Conservation (phyloP, 192 early-diverging fungal species). For the Backusella psychrophila region DNA sequence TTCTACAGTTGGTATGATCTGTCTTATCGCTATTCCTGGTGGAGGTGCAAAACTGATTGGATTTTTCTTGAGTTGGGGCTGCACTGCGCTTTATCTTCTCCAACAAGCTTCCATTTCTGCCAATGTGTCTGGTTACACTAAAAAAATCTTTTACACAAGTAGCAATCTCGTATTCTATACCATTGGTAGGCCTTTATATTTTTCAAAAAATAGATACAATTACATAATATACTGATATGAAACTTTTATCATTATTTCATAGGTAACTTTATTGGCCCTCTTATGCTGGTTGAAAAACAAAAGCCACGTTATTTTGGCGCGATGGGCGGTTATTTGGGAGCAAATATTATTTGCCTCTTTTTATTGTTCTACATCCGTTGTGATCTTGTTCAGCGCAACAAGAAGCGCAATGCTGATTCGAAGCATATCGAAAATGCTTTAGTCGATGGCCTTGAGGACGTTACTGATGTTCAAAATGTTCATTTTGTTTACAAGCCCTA, state of each 20-base stretch:
- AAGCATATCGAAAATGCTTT: background rate
- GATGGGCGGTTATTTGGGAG: conserved; percentile 13
- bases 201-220: background rate
- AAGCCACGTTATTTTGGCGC: conserved; percentile 21
- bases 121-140: conserved; percentile 29
- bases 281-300: conserved; percentile 5
- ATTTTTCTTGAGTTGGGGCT: conserved; percentile 16
- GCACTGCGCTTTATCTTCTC: conserved; percentile 5
- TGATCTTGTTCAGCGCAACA: conserved; percentile 7
- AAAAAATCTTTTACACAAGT: conserved; percentile 24
- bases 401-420: background rate
- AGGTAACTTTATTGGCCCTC: conserved; percentile 21
- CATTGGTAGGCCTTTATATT: conserved; percentile 8
- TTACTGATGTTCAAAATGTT: conserved; percentile 1
- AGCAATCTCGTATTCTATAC: conserved; percentile 7
- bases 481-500: conserved; percentile 13
- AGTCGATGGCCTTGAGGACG: background rate
- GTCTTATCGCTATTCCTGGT: background rate
- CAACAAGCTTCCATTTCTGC: background rate
- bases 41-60: background rate
- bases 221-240: background rate
- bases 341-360: background rate
- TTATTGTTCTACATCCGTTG: conserved; percentile 4
- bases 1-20: background rate
- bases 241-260: background rate